Evolutionary conservation across 2,329 filamentous ascomycete species (phyloP).

Genomic region (Fusarium phyllophilum): DNA sequence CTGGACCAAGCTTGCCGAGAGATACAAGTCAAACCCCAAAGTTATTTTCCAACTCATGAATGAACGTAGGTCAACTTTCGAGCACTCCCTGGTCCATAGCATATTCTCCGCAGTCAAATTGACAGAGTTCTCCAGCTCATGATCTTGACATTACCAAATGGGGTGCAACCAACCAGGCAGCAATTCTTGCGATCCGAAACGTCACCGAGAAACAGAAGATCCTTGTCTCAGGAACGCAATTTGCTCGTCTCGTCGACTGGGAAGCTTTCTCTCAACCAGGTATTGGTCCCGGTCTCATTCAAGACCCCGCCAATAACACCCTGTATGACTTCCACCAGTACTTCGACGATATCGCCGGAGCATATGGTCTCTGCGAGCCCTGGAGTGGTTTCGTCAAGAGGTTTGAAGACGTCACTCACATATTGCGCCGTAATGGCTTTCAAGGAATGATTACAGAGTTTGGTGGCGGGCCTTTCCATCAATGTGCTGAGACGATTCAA

Average conservation of each 20-base stretch:
- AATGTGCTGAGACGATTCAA: not conserved
- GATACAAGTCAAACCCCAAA: not conserved
- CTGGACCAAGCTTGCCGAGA: not conserved
- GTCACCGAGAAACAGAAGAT: not conserved
- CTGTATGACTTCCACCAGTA: slow-evolving; percentile 6
- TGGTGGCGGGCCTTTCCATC: not conserved
- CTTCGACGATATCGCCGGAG: not conserved
- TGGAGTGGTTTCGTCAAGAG: not conserved
- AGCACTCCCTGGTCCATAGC: fast-evolving
- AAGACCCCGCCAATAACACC: not conserved
- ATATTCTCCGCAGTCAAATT: not conserved
- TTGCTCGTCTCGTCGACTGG: not conserved
- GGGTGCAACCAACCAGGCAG: not conserved
- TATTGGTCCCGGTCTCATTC: not conserved
- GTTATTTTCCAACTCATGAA: not conserved
- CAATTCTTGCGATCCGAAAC: not conserved
- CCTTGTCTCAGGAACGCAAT: not conserved
- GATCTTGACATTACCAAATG: not conserved
- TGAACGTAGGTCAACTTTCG: not conserved
- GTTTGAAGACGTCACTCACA: not conserved
- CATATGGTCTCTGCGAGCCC: not conserved
- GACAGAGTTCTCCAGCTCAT: not conserved
- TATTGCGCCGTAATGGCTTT: not conserved
- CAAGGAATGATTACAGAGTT: not conserved
- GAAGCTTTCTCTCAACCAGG: not conserved